phyloP scores from a whole-genome alignment of 805 yeast genomes.

The Lachancea thermotolerans region DNA sequence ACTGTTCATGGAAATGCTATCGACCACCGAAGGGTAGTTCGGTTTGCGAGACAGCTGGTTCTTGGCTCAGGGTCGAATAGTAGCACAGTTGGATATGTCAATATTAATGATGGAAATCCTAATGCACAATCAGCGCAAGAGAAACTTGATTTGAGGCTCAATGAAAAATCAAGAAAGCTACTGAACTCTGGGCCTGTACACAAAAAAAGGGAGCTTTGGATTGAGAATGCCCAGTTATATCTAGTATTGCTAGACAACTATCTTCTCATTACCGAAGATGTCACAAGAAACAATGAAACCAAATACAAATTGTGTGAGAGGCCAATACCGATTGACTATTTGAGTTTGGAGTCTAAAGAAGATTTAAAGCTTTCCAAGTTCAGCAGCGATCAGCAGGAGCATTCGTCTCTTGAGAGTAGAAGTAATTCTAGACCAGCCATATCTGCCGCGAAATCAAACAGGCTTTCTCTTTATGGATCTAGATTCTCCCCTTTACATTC shows the following conservation, averaged over 20 bases:
- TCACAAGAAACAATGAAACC: slow-evolving; percentile 35
- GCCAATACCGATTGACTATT: slow-evolving; percentile 56
- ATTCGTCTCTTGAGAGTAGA: not conserved
- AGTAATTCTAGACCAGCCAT: not conserved
- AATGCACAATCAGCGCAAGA: slow-evolving; percentile 13
- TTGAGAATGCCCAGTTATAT: slow-evolving; percentile 45
- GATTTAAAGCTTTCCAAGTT: slow-evolving; percentile 2
- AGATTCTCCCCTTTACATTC: slow-evolving; percentile 12
- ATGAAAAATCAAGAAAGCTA: slow-evolving; percentile 49
- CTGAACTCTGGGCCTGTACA: slow-evolving; percentile 51
- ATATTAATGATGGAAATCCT: slow-evolving; percentile 10
- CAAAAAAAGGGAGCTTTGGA: slow-evolving; percentile 58
- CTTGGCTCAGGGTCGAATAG: slow-evolving; percentile 17
- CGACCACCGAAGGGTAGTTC: slow-evolving; percentile 46
- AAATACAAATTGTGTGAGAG: slow-evolving; percentile 42
- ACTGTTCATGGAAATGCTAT: slow-evolving; percentile 55
- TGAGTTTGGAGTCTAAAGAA: slow-evolving; percentile 45
- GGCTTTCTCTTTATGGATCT: slow-evolving; percentile 22
- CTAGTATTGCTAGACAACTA: slow-evolving; percentile 66
- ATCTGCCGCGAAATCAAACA: slow-evolving; percentile 17
- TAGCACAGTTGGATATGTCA: slow-evolving; percentile 24
- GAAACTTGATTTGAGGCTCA: slow-evolving; percentile 40
- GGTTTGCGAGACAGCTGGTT: slow-evolving; percentile 37
- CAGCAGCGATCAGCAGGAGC: not conserved
- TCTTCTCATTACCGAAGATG: slow-evolving; percentile 54